Conservation (phyloP, 805 yeast species). For the Candida yuanshanica region DNA sequence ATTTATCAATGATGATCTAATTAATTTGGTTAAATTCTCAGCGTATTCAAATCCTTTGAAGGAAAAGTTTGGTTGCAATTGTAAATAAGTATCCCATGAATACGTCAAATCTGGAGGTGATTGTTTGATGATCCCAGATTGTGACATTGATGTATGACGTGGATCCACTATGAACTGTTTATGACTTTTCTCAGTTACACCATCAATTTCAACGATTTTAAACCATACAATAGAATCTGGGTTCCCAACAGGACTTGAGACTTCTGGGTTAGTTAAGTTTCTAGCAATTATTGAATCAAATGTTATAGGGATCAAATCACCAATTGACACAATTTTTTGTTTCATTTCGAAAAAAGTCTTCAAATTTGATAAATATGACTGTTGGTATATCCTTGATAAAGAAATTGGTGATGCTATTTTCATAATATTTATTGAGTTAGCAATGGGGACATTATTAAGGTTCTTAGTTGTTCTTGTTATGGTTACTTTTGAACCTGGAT, state of each 20-base stretch:
- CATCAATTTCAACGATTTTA: slow-evolving; percentile 48
- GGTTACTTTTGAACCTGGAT: slow-evolving; percentile 25
- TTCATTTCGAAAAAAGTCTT: slow-evolving; percentile 52
- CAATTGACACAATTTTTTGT: slow-evolving; percentile 52
- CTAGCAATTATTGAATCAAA: slow-evolving; percentile 65
- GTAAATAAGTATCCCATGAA: slow-evolving; percentile 44
- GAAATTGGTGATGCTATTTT: slow-evolving; percentile 67
- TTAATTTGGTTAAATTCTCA: slow-evolving; percentile 43
- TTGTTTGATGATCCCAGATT: slow-evolving; percentile 48
- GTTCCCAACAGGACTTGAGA: slow-evolving; percentile 44
- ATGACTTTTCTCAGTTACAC: slow-evolving; percentile 17
- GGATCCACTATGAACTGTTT: slow-evolving; percentile 61
- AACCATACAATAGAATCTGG: slow-evolving; percentile 86
- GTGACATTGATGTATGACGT: slow-evolving; percentile 57
- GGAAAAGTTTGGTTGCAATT: slow-evolving; percentile 36
- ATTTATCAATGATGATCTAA: slow-evolving; percentile 43
- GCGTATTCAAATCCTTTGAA: slow-evolving; percentile 43
- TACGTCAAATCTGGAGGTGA: slow-evolving; percentile 26
- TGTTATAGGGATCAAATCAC: slow-evolving; percentile 71
- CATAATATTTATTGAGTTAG: slow-evolving; percentile 59
- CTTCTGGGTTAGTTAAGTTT: slow-evolving; percentile 27
- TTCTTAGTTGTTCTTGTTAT: slow-evolving; percentile 17
- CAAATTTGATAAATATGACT: slow-evolving; percentile 54
- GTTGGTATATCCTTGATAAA: slow-evolving; percentile 58
- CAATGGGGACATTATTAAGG: slow-evolving; percentile 34